These are phyloP conservation scores for Capsicum rhomboideum DNA, from an alignment of 257 asterid species.

Conservation along the genomic window DNA sequence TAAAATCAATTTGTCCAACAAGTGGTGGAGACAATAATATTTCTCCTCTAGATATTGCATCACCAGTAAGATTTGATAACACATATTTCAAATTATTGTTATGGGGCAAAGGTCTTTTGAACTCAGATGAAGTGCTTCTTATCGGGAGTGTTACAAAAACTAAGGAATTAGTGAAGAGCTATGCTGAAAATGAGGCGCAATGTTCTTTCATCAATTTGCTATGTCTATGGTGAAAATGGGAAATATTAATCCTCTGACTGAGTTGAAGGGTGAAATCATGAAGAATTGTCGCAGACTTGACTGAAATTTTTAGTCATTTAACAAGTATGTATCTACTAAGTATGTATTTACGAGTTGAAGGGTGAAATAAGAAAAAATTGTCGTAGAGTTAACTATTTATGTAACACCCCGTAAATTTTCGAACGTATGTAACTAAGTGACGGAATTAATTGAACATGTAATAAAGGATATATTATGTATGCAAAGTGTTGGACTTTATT, in stretches of 20 bases:
- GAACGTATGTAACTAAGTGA: no score
- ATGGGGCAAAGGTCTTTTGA: constrained; percentile 61
- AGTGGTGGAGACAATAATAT: constrained; percentile 61
- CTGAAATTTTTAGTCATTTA: constrained; percentile 4
- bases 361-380: no score
- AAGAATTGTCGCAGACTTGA: constrained; percentile 47
- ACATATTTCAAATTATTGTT: constrained; percentile 54
- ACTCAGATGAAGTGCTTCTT: constrained; percentile 54
- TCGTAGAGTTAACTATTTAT: no score
- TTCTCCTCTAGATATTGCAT: constrained; percentile 55
- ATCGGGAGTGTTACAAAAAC: constrained; percentile 39
- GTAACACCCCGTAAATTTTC: no score
- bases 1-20: constrained; percentile 50
- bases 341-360: no score
- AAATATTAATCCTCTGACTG: constrained; percentile 46
- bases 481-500: no score
- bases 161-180: constrained; percentile 38
- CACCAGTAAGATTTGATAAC: constrained; percentile 72
- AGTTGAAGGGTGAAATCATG: constrained; percentile 57
- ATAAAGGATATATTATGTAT: no score
- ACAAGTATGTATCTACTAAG: no score
- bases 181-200: constrained; percentile 46
- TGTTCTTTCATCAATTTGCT: constrained; percentile 56
- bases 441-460: no score
- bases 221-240: constrained; percentile 76